Evolutionary conservation across 2,329 filamentous ascomycete genomes (phyloP), one percentile per base, ranked within the genome.

Genomic region (Exophiala lecanii-corni): DNA sequence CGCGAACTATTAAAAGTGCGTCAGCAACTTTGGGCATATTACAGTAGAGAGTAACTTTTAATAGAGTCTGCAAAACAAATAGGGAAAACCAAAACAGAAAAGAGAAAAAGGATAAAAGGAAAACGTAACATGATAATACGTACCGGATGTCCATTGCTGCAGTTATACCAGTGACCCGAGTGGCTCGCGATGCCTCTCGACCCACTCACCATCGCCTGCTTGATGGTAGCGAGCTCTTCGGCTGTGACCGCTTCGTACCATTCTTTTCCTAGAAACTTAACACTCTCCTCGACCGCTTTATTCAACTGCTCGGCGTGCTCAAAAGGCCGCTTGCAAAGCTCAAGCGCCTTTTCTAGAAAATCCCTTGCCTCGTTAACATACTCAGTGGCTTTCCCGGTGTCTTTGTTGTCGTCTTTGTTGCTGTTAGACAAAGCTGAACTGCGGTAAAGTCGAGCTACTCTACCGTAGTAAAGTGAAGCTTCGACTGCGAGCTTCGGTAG

Each of bases 111-210:
- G 16, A 33, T 17, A 33, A 33, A 33, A 13, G 16, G 15, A 33
- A 40, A 23, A 17, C n/a, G 20, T 9, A 39, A 39, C 13, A 6
- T 10, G 20, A 28, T 9, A n/a, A 41, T 42, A 28, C 39, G 15
- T 36, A 42, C 39, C 15, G 75, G 73, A 55, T 82, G 76, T 2
- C 72, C 71, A 44, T 79, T 78, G 17, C 50, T 59, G 49, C 77
- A 82, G 1, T 62, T 67, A 57, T 82, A 83, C 79, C 79, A 83
- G 50, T 81, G 76, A 0, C 80, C 79, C 0, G 71, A 46, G 16
- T 45, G 42, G n/a, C 36, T 40, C 17, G 36, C 41, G 13, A 45
- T 77, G 0, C 73, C 71, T 0, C 39, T 47, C 23, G 77, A 71
- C 48, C 75, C 72, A 0, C 36, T 43, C 1, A 69, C 57, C 76